These are phyloP conservation scores for Pseudogymnoascus sp. DNA, from an alignment of 2,329 filamentous ascomycete species.

Conservation along the genomic window DNA sequence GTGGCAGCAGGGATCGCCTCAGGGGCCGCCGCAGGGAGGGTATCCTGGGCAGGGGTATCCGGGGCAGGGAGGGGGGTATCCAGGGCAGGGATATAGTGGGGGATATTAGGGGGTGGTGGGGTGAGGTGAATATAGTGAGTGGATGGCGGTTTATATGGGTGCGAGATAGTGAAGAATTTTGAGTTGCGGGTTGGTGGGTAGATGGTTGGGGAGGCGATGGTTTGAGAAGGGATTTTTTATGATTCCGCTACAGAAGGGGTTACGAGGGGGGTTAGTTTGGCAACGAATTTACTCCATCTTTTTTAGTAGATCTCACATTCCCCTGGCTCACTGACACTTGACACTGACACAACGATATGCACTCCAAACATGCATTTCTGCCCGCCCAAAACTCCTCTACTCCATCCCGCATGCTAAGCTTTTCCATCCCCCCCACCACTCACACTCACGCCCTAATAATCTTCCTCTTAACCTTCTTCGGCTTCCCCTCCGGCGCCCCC, in stretches of 20 bases:
- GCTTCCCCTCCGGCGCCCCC: constrained; percentile 29
- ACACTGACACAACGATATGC: not conserved
- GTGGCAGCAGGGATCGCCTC: constrained; percentile 18
- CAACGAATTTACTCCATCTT: not conserved
- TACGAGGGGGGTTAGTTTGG: not conserved
- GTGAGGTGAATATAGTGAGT: not conserved
- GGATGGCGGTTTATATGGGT: not conserved
- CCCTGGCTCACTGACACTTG: not conserved
- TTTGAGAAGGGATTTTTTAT: not conserved
- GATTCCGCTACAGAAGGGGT: not conserved
- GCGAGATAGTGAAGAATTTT: too few species aligned
- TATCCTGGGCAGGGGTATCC: constrained; percentile 23
- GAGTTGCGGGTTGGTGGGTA: not conserved
- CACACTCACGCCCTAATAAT: constrained; percentile 7
- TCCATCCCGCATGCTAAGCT: not conserved
- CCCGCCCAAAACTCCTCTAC: not conserved
- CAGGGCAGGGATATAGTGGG: constrained; percentile 26
- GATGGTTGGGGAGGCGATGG: not conserved
- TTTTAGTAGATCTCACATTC: not conserved
- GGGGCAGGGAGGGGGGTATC: constrained; percentile 14
- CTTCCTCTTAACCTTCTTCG: constrained; percentile 45
- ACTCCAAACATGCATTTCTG: not conserved
- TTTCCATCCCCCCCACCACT: not conserved
- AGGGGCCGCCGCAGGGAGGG: constrained; percentile 25
- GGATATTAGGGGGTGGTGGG: not conserved